Conservation (phyloP, 1,284 basidiomycete species). For the Malassezia arunalokei region DNA sequence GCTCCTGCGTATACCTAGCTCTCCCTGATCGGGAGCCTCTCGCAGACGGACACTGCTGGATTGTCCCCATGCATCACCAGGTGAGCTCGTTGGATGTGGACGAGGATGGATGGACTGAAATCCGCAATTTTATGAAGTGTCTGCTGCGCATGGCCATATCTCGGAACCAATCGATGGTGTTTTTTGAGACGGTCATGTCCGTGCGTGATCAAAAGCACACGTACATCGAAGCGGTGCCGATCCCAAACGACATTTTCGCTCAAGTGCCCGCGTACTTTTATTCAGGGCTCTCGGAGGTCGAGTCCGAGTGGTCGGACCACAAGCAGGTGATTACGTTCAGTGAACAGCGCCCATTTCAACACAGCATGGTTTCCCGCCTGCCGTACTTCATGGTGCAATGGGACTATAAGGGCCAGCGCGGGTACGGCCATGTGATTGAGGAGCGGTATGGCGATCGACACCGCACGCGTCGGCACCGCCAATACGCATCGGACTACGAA, state of each 20-base stretch:
- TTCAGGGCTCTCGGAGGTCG: constrained; percentile 77
- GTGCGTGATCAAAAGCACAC: constrained; percentile 81
- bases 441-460: constrained; percentile 50
- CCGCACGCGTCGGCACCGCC: constrained; percentile 43
- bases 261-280: constrained; percentile 84
- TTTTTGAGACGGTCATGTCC: constrained; percentile 80
- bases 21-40: constrained; percentile 77
- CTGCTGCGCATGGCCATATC: constrained; percentile 78
- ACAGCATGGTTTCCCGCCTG: constrained; percentile 69
- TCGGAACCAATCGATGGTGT: constrained; percentile 75
- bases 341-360: constrained; percentile 22
- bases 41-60: constrained; percentile 75
- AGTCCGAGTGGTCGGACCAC: constrained; percentile 93
- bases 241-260: constrained; percentile 72
- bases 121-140: constrained; percentile 88
- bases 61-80: constrained; percentile 81
- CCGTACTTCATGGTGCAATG: constrained; percentile 99
- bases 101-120: constrained; percentile 76
- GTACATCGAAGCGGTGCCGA: constrained; percentile 75
- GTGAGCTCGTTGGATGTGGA: constrained; percentile 82
- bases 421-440: constrained; percentile 63
- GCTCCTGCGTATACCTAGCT: constrained; percentile 74
- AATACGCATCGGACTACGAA: constrained; percentile 52
- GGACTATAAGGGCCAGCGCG: constrained; percentile 67
- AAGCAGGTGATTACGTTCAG: constrained; percentile 91